phyloP scores from a whole-genome alignment of 805 yeast genomes.

The Saccharomycopsis sp. region DNA sequence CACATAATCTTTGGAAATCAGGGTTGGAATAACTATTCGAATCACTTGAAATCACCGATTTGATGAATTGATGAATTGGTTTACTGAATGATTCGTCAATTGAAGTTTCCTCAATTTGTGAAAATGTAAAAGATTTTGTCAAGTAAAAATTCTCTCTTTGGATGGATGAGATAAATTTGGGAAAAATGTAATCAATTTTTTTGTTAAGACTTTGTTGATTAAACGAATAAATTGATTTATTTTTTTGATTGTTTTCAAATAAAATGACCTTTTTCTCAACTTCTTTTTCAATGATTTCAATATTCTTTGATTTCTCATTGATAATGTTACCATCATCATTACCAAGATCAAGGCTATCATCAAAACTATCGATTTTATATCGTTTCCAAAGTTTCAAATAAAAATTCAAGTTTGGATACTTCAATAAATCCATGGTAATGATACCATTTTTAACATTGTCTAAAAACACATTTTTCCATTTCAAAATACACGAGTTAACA shows the following conservation, averaged over 20 bases:
- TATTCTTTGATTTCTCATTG: constrained; percentile 17
- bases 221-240: constrained; percentile 36
- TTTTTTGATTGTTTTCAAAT: constrained; percentile 34
- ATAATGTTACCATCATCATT: too few species aligned
- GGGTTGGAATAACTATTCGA: constrained; percentile 35
- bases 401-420: constrained; percentile 37
- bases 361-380: constrained; percentile 23
- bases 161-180: constrained; percentile 52
- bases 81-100: neutral
- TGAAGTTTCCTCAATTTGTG: neutral
- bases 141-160: constrained; percentile 43
- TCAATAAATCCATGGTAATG: constrained; percentile 39
- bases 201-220: constrained; percentile 22
- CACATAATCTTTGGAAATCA: constrained; percentile 37
- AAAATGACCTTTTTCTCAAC: constrained; percentile 20
- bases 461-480: constrained; percentile 60
- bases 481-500: constrained; percentile 39
- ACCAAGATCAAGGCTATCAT: too few species aligned
- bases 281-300: constrained; percentile 4
- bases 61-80: constrained; percentile 22
- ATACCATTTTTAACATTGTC: constrained; percentile 46
- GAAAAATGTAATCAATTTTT: constrained; percentile 25
- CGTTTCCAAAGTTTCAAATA: constrained; percentile 60
- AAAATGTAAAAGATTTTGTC: neutral
- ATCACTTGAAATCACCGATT: constrained; percentile 50